Conservation (phyloP, 2,329 filamentous ascomycete species). For the Penicillium sp. region DNA sequence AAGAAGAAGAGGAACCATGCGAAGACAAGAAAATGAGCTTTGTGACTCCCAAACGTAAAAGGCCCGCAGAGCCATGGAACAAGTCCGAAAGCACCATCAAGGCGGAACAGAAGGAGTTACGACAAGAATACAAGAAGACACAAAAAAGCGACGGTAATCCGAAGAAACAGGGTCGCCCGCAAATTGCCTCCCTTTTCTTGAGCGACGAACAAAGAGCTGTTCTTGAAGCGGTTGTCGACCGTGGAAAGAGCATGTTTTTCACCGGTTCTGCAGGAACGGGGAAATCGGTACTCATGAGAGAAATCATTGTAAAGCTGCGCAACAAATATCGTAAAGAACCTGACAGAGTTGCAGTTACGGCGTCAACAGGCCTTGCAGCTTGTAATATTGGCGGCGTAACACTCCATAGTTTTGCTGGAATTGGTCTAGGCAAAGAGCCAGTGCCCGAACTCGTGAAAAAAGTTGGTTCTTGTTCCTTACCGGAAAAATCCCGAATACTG, state of each 20-base stretch:
- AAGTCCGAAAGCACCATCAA: slow-evolving; percentile 72
- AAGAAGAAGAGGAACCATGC: slow-evolving; percentile 35
- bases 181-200: slow-evolving; percentile 63
- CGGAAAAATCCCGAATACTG: slow-evolving; percentile 8
- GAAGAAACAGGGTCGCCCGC: slow-evolving; percentile 40
- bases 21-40: slow-evolving; percentile 25
- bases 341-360: slow-evolving; percentile 87
- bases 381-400: slow-evolving; percentile 97
- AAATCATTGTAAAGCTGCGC: slow-evolving; percentile 80
- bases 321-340: slow-evolving; percentile 73
- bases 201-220: slow-evolving; percentile 86
- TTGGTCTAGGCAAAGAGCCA: slow-evolving; percentile 89
- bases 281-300: slow-evolving; percentile 91
- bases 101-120: slow-evolving; percentile 70
- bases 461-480: slow-evolving; percentile 21
- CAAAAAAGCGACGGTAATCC: slow-evolving; percentile 45
- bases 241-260: slow-evolving; percentile 90
- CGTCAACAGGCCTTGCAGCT: slow-evolving; percentile 90
- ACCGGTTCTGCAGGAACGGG: slow-evolving; percentile 94
- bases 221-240: slow-evolving; percentile 74
- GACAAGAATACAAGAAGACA: slow-evolving; percentile 59
- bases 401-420: slow-evolving; percentile 91
- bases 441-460: slow-evolving; percentile 80
- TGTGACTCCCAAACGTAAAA: slow-evolving; percentile 49
- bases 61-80: slow-evolving; percentile 62